phyloP scores from a whole-genome alignment of 495 filamentous ascomycete species.

The Hypoxylon fuscum region DNA sequence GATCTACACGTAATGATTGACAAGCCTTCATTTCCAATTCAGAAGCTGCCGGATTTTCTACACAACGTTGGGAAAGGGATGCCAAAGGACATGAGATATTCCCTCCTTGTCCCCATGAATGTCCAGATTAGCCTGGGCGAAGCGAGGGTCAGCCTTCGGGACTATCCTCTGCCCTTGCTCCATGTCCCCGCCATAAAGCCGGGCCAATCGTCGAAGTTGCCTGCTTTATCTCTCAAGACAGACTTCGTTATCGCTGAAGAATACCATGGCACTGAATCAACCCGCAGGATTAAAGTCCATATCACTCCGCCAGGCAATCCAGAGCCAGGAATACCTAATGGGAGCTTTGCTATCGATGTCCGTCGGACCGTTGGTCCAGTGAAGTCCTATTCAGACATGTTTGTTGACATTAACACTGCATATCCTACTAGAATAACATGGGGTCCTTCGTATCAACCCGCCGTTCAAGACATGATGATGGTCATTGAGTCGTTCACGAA shows the following conservation, averaged over 20 bases:
- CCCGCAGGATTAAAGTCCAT: constrained; percentile 80
- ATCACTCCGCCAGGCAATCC: constrained; percentile 74
- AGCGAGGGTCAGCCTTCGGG: constrained; percentile 80
- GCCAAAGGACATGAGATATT: constrained; percentile 88
- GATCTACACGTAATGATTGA: constrained; percentile 88
- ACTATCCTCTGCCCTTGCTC: constrained; percentile 92
- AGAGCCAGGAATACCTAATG: constrained; percentile 53
- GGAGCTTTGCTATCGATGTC: constrained; percentile 83
- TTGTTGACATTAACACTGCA: constrained; percentile 89
- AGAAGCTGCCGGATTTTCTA: constrained; percentile 82
- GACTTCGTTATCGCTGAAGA: constrained; percentile 99
- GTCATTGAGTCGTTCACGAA: constrained; percentile 98
- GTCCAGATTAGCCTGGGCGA: constrained; percentile 93
- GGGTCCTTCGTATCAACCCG: constrained; percentile 96
- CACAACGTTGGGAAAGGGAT: constrained; percentile 94
- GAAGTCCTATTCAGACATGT: constrained; percentile 95
- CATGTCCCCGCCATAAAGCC: constrained; percentile 86
- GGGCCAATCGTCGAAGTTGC: constrained; percentile 80
- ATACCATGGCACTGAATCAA: constrained; percentile 78
- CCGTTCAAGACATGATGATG: constrained; percentile 99
- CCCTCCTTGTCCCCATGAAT: constrained; percentile 87
- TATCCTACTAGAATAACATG: constrained; percentile 93
- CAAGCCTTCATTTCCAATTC: constrained; percentile 89
- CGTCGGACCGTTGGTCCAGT: constrained; percentile 91
- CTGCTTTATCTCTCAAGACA: constrained; percentile 82